These are phyloP conservation scores for Mucor sp. DNA, from an alignment of 371 early-diverging fungal genomes.

Conservation along the genomic window DNA sequence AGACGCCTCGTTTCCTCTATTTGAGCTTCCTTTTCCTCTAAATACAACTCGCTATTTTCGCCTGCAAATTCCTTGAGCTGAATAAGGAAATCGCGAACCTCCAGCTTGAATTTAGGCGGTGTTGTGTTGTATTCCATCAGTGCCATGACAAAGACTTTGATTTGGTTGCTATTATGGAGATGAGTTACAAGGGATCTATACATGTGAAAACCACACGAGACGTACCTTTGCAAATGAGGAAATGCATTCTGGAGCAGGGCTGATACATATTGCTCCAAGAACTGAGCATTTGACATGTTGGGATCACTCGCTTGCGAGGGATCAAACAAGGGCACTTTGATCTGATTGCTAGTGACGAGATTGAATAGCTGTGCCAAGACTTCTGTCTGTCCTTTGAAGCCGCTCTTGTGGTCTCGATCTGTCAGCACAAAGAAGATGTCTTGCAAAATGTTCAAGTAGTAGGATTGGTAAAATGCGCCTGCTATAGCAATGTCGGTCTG, in stretches of 20 bases:
- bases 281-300: conserved; percentile 75
- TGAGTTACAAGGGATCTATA: not conserved
- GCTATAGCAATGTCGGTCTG: conserved; percentile 76
- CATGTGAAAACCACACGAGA: not conserved
- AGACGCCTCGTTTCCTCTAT: conserved; percentile 72
- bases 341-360: conserved; percentile 77
- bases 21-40: conserved; percentile 93
- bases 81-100: conserved; percentile 96
- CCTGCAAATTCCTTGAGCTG: conserved; percentile 94
- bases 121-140: conserved; percentile 82
- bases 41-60: conserved; percentile 85
- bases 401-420: conserved; percentile 96
- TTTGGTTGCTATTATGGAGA: conserved; percentile 63
- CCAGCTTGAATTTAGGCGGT: conserved; percentile 81
- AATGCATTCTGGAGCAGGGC: conserved; percentile 86
- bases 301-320: conserved; percentile 70
- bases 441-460: conserved; percentile 85
- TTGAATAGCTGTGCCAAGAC: conserved; percentile 90
- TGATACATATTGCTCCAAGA: conserved; percentile 79
- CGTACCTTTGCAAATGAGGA: conserved; percentile 84
- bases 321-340: conserved; percentile 83
- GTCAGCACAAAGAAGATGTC: conserved; percentile 97
- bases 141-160: conserved; percentile 85
- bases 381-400: conserved; percentile 88
- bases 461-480: conserved; percentile 88